Base-by-base conservation (phyloP, 805 yeast species). In the Torulaspora franciscae region DNA sequence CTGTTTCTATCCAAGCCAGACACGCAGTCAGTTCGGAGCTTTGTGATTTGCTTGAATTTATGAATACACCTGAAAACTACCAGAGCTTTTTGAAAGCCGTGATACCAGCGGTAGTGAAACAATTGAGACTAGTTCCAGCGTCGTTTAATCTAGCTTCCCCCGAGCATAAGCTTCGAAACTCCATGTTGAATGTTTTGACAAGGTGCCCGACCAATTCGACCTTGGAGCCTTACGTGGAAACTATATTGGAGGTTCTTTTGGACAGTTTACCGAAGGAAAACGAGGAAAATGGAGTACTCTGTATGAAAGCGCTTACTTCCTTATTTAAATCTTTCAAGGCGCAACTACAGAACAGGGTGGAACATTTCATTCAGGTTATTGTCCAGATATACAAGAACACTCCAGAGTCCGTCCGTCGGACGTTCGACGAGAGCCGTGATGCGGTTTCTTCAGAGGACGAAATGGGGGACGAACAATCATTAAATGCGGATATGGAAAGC, bases 221-320 rank as follows among this genome's bases (percentile, higher is more conserved):
- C 2, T 80, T 88, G 58, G 83, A 82, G 58, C 85, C 85, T 0
- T 81, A 80, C 61, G 80, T 90, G 1, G 67, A 68, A 27, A 72
- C 72, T 29, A 73, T 88, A 14, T 69, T 85, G 56, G 81, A 77
- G 28, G 68, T 42, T 6, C 67, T 91, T 43, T 78, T 81, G 55
- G 64, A 70, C 17, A 68, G 84, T 10, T 70, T 91, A 47, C 78
- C 76, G 14, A 72, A 69, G 11, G 99, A 95, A 59, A 93, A 93
- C 62, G 99, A 95, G 64, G 97, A 90, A 49, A 93, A 93, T 62
- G 98, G 98, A 40, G 87, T 89, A 1, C 72, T 88, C 41, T 84
- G 95, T 63, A 80, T 93, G 84, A 89, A 87, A 61, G 82, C 88
- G 44, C 74, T 90, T 40, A 87, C 97, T 13, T 77, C 84, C 25